phyloP scores from a whole-genome alignment of 75 land plant genomes.

The Ceratopteris richardii region DNA sequence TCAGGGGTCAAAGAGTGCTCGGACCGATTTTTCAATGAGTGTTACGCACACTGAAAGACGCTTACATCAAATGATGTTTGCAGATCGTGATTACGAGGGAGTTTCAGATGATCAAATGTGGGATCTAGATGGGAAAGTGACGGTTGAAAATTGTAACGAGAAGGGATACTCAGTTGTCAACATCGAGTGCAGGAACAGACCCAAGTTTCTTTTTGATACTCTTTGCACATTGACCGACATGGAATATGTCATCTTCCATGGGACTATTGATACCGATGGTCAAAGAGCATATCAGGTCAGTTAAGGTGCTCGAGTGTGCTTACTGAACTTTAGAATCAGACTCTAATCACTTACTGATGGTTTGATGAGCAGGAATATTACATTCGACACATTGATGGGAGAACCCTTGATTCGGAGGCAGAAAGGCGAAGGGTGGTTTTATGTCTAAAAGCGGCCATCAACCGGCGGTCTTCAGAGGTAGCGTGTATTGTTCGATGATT shows the following conservation, averaged over 20 bases:
- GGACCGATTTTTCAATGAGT: too few relatives aligned
- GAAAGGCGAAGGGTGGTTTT: slow-evolving; percentile 49
- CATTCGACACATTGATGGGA: slow-evolving; percentile 66
- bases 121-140: slow-evolving; percentile 18
- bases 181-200: slow-evolving; percentile 56
- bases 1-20: too few relatives aligned
- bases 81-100: slow-evolving; percentile 54
- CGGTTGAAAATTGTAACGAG: slow-evolving; percentile 49
- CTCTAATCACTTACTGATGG: too few relatives aligned
- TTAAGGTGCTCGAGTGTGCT: too few relatives aligned
- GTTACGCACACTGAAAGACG: too few relatives aligned
- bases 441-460: slow-evolving; percentile 82
- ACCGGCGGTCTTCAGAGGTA: slow-evolving; percentile 77
- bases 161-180: slow-evolving; percentile 72
- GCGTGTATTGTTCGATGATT: too few relatives aligned
- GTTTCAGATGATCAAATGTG: slow-evolving; percentile 8
- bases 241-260: slow-evolving; percentile 88
- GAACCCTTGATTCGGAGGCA: slow-evolving; percentile 40
- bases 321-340: too few relatives aligned
- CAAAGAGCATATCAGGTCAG: slow-evolving; percentile 53
- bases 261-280: slow-evolving; percentile 42
- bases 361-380: slow-evolving; percentile 60
- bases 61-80: slow-evolving; percentile 75
- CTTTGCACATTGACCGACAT: slow-evolving; percentile 88
- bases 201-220: slow-evolving; percentile 77